Base-by-base conservation (phyloP, 768 basidiomycete genomes). In the Leccinum imitatum region DNA sequence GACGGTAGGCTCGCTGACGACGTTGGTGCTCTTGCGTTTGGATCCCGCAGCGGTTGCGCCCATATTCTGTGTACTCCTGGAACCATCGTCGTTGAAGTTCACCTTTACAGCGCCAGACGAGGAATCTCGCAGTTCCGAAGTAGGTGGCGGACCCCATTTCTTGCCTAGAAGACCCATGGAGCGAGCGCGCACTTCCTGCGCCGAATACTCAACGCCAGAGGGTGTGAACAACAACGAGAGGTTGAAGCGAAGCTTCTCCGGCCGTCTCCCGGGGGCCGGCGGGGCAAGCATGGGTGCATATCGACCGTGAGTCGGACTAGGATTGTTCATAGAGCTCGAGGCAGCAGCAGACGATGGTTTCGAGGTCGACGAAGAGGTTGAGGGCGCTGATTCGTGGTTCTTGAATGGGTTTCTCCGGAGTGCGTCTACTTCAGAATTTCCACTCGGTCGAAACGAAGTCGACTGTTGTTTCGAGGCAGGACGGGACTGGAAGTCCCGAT, bases 161-260 rank as follows among this genome's bases (percentile, higher is more conserved):
- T 93, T 94, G 19, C 89, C 88, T 9, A 91, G 77, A 14, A 93
- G 82, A 30, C 92, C 92, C 80, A 92, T 88, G 9, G 87, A 87
- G 17, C 86, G 84, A 2, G 92, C 90, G 10, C 92, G 81, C 37
- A 87, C 87, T 79, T 93, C 95, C 68, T 91, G 87, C 23, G 88
- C 86, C 66, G 91, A 89, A 74, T 90, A 96, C 71, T 98, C 95
- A 1, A 84, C 79, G 2, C 86, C 82, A 53, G 90, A 87, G 33
- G 85, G 83, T n/a, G 87, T 91, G 66, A 87, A 90, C 14, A 94
- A 75, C 17, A 92, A 71, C 1, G 82, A 77, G 41, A 93, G 77
- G 61, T 90, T 80, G 71, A 91, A 89, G 33, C 82, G 81, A 48
- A 85, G 76, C 64, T 86, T 85, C 75, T 93, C 90, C 6, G 84